phyloP scores from a whole-genome alignment of 345 rosid genomes.

The Sonneratia caseolaris region DNA sequence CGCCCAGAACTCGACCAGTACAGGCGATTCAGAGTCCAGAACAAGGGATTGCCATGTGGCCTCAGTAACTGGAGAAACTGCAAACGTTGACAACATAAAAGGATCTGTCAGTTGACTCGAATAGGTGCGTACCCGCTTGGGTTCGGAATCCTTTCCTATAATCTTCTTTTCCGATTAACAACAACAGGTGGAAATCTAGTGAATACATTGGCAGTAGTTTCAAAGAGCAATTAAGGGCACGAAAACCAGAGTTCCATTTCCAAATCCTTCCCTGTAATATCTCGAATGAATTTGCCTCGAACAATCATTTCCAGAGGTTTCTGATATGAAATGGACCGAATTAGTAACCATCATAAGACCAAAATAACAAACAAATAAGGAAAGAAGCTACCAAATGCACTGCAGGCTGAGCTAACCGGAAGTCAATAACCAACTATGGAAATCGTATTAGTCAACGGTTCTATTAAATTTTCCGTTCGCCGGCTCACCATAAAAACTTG shows the following conservation, averaged over 20 bases:
- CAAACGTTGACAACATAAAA: not conserved
- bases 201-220: no score
- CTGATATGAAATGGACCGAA: not conserved
- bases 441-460: not conserved
- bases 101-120: not conserved
- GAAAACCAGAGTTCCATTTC: not conserved
- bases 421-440: not conserved
- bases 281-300: not conserved
- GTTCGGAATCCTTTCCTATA: not conserved
- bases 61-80: slow-evolving; percentile 30
- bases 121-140: not conserved
- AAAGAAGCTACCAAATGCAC: no score
- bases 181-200: no score
- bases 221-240: no score
- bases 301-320: not conserved
- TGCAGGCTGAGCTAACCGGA: not conserved
- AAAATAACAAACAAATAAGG: no score
- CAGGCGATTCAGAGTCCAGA: slow-evolving; percentile 25
- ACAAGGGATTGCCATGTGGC: slow-evolving; percentile 30
- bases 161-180: not conserved
- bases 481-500: not conserved
- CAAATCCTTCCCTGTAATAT: not conserved
- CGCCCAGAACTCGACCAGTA: slow-evolving; percentile 48
- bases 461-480: no score
- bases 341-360: not conserved